Base-by-base conservation (phyloP, 2,329 filamentous ascomycete species). In the Cylindrodendrum hubeiense region DNA sequence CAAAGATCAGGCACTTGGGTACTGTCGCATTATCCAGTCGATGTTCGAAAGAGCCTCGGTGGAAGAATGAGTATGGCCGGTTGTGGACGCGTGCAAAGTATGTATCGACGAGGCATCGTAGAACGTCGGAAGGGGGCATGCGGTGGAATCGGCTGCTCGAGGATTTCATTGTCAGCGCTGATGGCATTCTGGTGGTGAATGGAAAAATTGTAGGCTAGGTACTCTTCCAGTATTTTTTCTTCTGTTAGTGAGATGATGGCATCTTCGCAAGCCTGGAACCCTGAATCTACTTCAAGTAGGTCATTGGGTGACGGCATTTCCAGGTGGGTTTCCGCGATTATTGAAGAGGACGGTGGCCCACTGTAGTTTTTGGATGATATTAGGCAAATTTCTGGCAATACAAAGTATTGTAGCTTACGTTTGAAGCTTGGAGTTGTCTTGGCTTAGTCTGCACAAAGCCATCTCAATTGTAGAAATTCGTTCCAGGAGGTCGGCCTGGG, bases 61-160 rank as follows among this genome's bases (percentile, higher is more conserved):
- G 62, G 22, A 67, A 67, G 33, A 62, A 66, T 19, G 66, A 67
- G 33, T 67, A 67, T 4, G 66, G 71, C 37, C 78, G 75, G 17
- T 78, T 59, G 53, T 75, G 59, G 50, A 73, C 63, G 55, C 74
- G 72, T 2, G 75, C 71, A 53, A 81, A 77, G 60, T 78, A 77
- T 5, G 78, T 72, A 10, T 73, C 68, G 9, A 81, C 65, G 10
- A 82, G 60, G 13, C 56, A 58, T 24, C 59, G 51, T 5, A 68
- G n/a, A 9, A 67, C 47, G 6, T 44, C 28, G 15, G 54, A 22
- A 2, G 63, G 63, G 26, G 63, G 63, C 6, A 58, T 41, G 21
- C 52, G n/a, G 24, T 62, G 30, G 22, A 57, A 51, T 5, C 47
- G 47, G 30, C 62, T 65, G 17, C 37, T 19, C 28, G n/a, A 49